These are phyloP conservation scores for Annulohypoxylon nitens DNA, from an alignment of 495 filamentous ascomycete species.

Conservation along the genomic window DNA sequence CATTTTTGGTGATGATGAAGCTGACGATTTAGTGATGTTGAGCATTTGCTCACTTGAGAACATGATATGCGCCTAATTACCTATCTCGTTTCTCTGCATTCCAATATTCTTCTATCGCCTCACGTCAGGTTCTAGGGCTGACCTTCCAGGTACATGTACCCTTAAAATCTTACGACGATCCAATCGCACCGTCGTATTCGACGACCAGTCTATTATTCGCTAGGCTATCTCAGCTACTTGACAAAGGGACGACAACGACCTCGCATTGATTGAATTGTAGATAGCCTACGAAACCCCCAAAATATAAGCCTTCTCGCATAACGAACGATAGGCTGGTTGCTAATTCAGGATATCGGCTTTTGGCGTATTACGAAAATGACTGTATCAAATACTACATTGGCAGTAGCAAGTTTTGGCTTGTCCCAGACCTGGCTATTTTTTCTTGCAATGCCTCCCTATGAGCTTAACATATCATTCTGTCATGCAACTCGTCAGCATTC, in stretches of 20 bases:
- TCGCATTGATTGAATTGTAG: neutral
- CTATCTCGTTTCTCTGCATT: constrained; percentile 27
- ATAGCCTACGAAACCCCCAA: constrained; percentile 1
- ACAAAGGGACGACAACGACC: neutral
- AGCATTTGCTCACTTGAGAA: constrained; percentile 10
- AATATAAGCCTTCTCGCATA: constrained; percentile 3
- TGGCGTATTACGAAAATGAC: constrained; percentile 12
- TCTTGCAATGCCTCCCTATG: neutral
- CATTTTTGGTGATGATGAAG: constrained; percentile 22
- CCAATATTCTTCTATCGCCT: constrained; percentile 28
- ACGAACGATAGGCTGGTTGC: neutral
- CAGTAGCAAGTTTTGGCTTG: neutral
- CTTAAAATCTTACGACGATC: constrained; percentile 12
- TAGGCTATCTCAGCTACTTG: constrained; percentile 17
- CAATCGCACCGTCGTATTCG: constrained; percentile 25
- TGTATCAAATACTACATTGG: constrained; percentile 1
- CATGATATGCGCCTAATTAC: constrained; percentile 10
- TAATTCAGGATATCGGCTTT: constrained; percentile 12
- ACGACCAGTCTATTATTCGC: neutral
- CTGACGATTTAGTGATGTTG: constrained; percentile 7
- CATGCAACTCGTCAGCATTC: constrained; percentile 9
- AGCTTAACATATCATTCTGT: neutral
- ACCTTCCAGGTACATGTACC: constrained; percentile 11
- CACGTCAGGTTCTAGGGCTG: constrained; percentile 47
- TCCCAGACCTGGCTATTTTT: neutral